Conservation (phyloP, 2,329 filamentous ascomycete genomes). For the Fusarium subglutinans region DNA sequence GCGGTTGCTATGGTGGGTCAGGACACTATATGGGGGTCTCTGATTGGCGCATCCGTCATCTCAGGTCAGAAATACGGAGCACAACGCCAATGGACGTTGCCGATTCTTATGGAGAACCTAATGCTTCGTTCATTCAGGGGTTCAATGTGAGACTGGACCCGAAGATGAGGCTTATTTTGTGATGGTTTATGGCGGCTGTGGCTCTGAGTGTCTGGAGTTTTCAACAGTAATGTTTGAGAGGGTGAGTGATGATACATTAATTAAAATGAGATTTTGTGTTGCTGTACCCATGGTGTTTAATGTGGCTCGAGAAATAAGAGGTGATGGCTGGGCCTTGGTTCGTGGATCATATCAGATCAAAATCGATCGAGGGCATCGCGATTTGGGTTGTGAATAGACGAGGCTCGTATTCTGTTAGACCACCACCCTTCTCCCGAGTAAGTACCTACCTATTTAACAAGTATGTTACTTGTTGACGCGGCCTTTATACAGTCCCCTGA, state of each 20-base stretch:
- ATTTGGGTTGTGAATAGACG: not conserved
- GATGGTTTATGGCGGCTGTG: conserved; percentile 16
- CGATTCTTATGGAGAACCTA: conserved; percentile 12
- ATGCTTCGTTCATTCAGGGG: conserved; percentile 22
- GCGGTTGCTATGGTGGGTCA: conserved; percentile 16
- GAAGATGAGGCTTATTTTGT: conserved; percentile 26
- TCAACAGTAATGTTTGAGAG: not conserved
- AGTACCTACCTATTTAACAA: too few relatives aligned
- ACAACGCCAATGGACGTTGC: conserved; percentile 18
- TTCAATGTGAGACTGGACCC: conserved; percentile 4
- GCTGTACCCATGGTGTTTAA: not conserved
- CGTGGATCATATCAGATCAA: not conserved
- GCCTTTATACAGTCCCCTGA: not conserved
- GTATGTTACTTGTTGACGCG: not conserved
- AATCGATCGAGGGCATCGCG: not conserved
- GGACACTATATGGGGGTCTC: not conserved
- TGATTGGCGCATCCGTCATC: not conserved
- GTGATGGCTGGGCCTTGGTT: not conserved
- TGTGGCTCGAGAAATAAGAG: not conserved
- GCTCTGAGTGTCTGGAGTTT: conserved; percentile 9
- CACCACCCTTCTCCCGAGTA: not conserved
- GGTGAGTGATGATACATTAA: not conserved
- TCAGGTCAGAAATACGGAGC: conserved; percentile 8
- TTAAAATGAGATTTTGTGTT: not conserved
- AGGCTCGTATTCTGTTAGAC: not conserved